Evolutionary conservation across 805 yeast species (phyloP).

Genomic region (Pichia exigua): DNA sequence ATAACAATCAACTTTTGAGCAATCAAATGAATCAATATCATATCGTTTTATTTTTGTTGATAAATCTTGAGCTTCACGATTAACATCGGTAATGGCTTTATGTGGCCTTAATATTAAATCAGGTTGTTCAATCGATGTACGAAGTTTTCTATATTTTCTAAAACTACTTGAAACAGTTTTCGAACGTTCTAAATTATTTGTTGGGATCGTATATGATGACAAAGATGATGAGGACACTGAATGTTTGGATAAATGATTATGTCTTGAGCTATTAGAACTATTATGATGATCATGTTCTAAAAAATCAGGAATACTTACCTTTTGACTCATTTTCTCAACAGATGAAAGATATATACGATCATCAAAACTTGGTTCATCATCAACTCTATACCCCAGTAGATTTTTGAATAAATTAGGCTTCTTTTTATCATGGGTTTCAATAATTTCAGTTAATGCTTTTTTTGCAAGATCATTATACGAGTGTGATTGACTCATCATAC

Average conservation of each 20-base stretch:
- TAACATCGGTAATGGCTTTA: constrained; percentile 35
- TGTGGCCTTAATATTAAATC: constrained; percentile 60
- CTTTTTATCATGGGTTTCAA: constrained; percentile 34
- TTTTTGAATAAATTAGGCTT: constrained; percentile 40
- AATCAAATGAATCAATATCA: constrained; percentile 19
- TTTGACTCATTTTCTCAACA: constrained; percentile 10
- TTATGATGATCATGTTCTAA: background rate
- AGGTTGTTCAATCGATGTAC: constrained; percentile 53
- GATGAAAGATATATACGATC: constrained; percentile 24
- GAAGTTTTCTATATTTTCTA: constrained; percentile 58
- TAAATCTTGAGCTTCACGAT: constrained; percentile 37
- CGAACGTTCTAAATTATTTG: constrained; percentile 60
- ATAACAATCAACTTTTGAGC: constrained; percentile 37
- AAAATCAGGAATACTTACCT: background rate
- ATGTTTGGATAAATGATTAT: background rate
- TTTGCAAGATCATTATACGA: constrained; percentile 6
- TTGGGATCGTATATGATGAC: constrained; percentile 17
- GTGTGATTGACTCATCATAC: constrained; percentile 13
- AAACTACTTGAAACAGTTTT: constrained; percentile 62
- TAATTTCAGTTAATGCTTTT: constrained; percentile 33
- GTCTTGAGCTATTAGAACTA: background rate
- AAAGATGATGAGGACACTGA: background rate
- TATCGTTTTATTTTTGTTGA: background rate
- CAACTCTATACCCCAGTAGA: constrained; percentile 30
- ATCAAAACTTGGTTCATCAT: constrained; percentile 26